Percentiles rank a stretch among this genome's conserved stretches.
Evolutionary conservation across 2,329 filamentous ascomycete genomes (phyloP).

Genomic region (Sporothrix euskadiensis): DNA sequence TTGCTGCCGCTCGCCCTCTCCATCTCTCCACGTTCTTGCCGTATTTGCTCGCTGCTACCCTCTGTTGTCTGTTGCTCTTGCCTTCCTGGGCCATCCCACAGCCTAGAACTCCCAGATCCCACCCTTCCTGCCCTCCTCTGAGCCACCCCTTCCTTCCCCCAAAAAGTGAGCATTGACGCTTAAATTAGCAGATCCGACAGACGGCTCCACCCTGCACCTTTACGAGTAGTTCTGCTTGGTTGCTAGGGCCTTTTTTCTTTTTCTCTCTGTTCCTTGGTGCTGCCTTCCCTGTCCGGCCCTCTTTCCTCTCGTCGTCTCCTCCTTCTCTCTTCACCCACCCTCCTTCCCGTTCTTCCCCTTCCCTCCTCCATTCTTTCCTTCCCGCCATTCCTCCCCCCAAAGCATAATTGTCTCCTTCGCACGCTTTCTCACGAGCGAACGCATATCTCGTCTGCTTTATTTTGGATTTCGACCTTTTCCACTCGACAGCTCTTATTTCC

Average conservation of each 20-base stretch:
- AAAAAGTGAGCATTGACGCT: constrained; percentile 21
- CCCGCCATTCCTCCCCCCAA: constrained; percentile 5
- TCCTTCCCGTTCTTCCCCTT: constrained; percentile 12
- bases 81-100: constrained; percentile 12
- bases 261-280: constrained; percentile 6
- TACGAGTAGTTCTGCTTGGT: constrained; percentile 13
- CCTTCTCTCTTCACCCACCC: constrained; percentile 12
- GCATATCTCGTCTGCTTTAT: neutral
- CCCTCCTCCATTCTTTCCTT: neutral
- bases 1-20: constrained; percentile 5
- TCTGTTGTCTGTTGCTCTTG: neutral
- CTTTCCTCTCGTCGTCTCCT: constrained; percentile 23
- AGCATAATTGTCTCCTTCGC: constrained; percentile 11
- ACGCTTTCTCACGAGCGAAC: neutral
- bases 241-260: constrained; percentile 26
- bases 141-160: neutral
- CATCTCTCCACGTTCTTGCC: neutral
- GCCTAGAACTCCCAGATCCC: constrained; percentile 4
- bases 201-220: constrained; percentile 14
- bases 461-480: constrained; percentile 2
- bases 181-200: constrained; percentile 23
- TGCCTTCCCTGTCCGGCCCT: neutral
- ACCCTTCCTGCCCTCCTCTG: neutral
- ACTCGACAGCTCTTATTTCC: constrained; percentile 1
- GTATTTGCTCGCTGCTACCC: neutral